Percentiles rank a stretch among this genome's conserved stretches.
Conservation (phyloP, 129 eudicot species). For the Ambrosia artemisiifolia region DNA sequence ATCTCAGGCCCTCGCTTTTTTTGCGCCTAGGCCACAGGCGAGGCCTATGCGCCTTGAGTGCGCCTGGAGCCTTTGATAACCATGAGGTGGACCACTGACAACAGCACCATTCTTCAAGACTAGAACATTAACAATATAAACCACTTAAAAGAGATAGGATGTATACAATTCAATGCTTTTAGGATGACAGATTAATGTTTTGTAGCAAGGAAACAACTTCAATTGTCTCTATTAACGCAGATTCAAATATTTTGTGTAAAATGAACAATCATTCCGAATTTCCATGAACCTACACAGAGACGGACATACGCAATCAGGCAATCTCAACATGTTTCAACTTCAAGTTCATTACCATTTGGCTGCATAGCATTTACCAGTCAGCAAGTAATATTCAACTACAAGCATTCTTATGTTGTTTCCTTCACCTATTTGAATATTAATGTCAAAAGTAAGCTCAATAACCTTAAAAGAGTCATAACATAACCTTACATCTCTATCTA, state of each 20-base stretch:
- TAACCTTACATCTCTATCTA: not conserved
- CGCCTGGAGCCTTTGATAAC: too few species aligned
- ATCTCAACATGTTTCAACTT: too few species aligned
- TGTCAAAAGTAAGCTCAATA: not conserved
- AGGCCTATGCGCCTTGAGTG: too few species aligned
- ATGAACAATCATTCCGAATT: not conserved
- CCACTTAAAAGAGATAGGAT: not conserved
- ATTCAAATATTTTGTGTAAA: not conserved
- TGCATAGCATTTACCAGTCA: not conserved
- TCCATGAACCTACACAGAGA: not conserved
- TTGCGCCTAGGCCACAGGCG: too few species aligned
- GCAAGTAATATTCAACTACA: not conserved
- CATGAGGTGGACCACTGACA: not conserved
- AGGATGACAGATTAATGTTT: not conserved
- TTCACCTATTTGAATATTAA: not conserved
- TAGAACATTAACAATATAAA: not conserved
- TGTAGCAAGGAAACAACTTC: not conserved
- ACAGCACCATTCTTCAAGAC: not conserved
- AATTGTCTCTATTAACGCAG: not conserved
- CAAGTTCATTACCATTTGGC: not conserved
- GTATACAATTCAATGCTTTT: not conserved
- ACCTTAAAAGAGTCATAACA: not conserved
- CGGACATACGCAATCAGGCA: not conserved
- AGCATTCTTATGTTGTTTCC: not conserved
- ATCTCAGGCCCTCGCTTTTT: too few species aligned